Evolutionary conservation across 208 protist species (phyloP), one percentile per base, ranked within the genome.

Genomic region (Leishmania martiniquensis): DNA sequence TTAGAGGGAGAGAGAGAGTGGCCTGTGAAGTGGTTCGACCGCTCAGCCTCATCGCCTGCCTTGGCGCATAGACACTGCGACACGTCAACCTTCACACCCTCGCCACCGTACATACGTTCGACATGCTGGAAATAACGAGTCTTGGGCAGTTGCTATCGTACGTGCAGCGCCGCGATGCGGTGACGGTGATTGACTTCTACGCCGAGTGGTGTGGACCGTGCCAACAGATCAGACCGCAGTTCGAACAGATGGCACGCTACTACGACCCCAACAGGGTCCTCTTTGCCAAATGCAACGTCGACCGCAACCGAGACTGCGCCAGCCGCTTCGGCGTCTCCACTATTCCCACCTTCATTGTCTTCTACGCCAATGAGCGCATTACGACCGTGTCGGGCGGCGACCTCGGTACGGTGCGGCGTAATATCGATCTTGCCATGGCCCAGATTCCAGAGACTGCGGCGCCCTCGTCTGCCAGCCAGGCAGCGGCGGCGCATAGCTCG

Each of bases 121-220:
- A 25, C 44, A 95, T 95, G 90, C 86, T 91, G 71, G 93, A 97
- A 72, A 92, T 97, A 44, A 85, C 80, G n/a, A 87, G 90, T n/a
- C 60, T 95, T 15, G 77, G 66, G 1, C 88, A 97, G 71, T 73
- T 97, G 45, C 77, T 91, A 51, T 82, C 85, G 9, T 73, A 93
- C 6, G 80, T 86, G 22, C 81, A 82, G 71, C 79, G 84, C 55
- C 78, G 59, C 39, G 52, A 86, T 42, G 62, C 74, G 29, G 80
- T 96, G 52, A 90, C 92, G 45, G 91, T 98, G 13, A 82, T 98
- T 2, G 87, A 97, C 62, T 97, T 98, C 75, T 96, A 95, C 80
- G 92, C 94, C 9, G 90, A 91, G 72, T 97, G 94, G 96, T 97
- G 94, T 65, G 94, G 96, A 12, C 92, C 96, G 9, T 97, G 96